phyloP scores from a whole-genome alignment of 768 basidiomycete genomes.

The Suillus fuscotomentosus region DNA sequence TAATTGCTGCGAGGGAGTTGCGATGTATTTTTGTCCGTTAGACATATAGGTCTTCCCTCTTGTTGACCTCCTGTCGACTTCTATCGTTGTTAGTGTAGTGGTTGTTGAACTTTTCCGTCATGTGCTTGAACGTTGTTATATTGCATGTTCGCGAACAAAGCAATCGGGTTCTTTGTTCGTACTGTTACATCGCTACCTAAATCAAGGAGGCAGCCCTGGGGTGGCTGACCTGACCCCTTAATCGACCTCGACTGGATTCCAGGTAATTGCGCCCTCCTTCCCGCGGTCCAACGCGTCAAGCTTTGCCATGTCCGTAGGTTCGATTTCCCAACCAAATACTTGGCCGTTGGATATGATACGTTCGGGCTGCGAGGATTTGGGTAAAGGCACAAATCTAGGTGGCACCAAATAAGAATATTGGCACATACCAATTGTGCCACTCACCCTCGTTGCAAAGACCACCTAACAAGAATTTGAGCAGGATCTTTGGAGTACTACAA shows the following conservation, averaged over 20 bases:
- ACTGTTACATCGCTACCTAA: no score
- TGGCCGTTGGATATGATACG: constrained; percentile 45
- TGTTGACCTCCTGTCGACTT: no score
- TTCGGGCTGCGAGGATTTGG: constrained; percentile 43
- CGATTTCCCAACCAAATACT: constrained; percentile 46
- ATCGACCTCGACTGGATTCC: constrained; percentile 44
- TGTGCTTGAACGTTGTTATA: no score
- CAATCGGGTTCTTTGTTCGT: no score
- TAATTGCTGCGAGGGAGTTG: background rate
- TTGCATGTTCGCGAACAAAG: no score
- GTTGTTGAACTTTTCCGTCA: no score
- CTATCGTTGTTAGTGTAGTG: no score
- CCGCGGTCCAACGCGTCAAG: constrained; percentile 47
- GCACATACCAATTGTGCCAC: constrained; percentile 16
- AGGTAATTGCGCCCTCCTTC: constrained; percentile 42
- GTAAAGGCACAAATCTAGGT: constrained; percentile 44
- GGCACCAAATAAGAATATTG: constrained; percentile 1
- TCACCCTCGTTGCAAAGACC: constrained; percentile 80
- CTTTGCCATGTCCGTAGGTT: constrained; percentile 39
- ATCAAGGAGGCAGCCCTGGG: background rate
- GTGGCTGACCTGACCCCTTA: background rate
- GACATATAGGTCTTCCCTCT: no score
- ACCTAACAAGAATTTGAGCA: constrained; percentile 80
- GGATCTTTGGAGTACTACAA: constrained; percentile 51
- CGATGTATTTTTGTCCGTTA: background rate